Evolutionary conservation across 495 filamentous ascomycete species (phyloP), one percentile per base, ranked within the genome.

Genomic region (Gamarada debralockiae): DNA sequence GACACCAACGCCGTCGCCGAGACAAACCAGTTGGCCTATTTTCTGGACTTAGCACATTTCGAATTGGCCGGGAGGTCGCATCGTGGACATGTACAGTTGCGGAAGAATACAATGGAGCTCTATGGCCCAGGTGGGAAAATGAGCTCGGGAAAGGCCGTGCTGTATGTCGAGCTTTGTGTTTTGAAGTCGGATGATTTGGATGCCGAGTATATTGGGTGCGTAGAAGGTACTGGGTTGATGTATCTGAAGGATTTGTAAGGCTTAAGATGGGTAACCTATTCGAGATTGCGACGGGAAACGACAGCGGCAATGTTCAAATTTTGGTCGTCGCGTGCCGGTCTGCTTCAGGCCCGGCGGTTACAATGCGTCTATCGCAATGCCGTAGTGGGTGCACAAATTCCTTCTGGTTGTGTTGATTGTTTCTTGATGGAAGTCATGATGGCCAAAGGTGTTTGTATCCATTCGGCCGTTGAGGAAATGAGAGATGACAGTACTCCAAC

Each of bases 191-290:
- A 41, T 6, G 65, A 67, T 34, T 46, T 69, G 27, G 58, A 66
- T 41, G 59, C 57, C 20, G 67, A 69, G 51, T 67, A 69, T 55
- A 49, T 69, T 17, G 67, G 67, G 6, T 67, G 67, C 37, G 12
- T 46, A 21, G 58, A 65, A 31, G 63, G 63, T 5, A 69, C 67
- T 17, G 67, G 67, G 17, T 53, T 66, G 27, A 59, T 66, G 61
- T 53, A 45, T 27, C 21, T 53, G 12, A 18, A n/a, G 23, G 50
- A 46, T 18, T 13, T 48, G 27, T 42, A 29, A 10, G 27, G n/a
- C n/a, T n/a, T n/a, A n/a, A n/a, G n/a, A n/a, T n/a, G n/a, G n/a
- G n/a, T n/a, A n/a, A n/a, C n/a, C n/a, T n/a, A n/a, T n/a, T n/a
- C n/a, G n/a, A n/a, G n/a, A n/a, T n/a, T n/a, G n/a, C n/a, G n/a